Evolutionary conservation across 352 stramenopile genomes (phyloP).

Genomic region (Phytophthora sojae): DNA sequence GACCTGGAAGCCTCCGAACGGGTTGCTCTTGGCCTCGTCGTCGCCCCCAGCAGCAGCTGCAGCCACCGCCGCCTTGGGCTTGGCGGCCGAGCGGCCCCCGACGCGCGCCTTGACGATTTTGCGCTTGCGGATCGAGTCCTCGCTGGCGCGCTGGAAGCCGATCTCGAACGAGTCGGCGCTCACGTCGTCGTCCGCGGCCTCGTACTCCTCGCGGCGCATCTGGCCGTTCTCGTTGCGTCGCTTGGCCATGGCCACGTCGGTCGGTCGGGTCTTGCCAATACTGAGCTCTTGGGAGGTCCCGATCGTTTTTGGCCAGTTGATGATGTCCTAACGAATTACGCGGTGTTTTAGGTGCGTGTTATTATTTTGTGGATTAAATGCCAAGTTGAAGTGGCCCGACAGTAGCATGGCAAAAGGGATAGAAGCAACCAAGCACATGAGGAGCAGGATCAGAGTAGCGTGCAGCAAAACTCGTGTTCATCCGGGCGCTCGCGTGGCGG

Average conservation of each 20-base stretch:
- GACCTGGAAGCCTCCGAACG: slow-evolving; percentile 60
- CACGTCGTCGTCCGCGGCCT: slow-evolving; percentile 59
- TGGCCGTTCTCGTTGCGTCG: slow-evolving; percentile 87
- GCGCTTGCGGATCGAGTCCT: slow-evolving; percentile 72
- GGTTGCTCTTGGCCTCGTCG: slow-evolving; percentile 36
- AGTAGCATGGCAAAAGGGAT: no score
- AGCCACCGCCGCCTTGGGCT: slow-evolving; percentile 14
- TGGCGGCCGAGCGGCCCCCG: slow-evolving; percentile 22
- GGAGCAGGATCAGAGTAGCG: no score
- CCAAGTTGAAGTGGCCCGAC: no score
- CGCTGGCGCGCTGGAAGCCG: slow-evolving; percentile 76
- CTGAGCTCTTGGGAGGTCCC: background rate
- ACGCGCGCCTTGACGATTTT: slow-evolving; percentile 83
- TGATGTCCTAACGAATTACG: no score
- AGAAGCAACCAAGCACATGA: no score
- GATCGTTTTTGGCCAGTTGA: background rate
- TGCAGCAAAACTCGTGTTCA: no score
- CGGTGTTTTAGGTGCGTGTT: no score
- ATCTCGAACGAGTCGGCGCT: slow-evolving; percentile 56
- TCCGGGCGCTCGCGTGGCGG: no score
- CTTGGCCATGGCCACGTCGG: slow-evolving; percentile 65
- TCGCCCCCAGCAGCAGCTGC: slow-evolving; percentile 1
- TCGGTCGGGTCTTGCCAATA: no score
- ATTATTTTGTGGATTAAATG: no score
- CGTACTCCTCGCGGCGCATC: slow-evolving; percentile 88